A percentile compares a stretch with the other conserved stretches of the same genome.
These are phyloP conservation scores for Drosera capensis DNA, from an alignment of 148 eudicot species.

Conservation along the genomic window DNA sequence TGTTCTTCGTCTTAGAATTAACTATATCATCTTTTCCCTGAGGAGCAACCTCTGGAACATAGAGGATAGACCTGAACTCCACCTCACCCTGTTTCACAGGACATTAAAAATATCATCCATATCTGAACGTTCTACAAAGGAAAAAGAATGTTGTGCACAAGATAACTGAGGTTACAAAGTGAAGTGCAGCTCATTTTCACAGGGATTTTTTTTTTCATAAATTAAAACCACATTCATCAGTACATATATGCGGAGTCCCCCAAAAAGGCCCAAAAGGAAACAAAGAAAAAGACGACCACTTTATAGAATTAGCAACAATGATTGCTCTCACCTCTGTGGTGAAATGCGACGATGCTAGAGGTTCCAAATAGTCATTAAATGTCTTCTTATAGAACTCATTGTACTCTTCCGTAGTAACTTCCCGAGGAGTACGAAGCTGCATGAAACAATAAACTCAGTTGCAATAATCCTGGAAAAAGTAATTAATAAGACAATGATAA, in stretches of 20 bases:
- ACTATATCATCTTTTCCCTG: constrained; percentile 64
- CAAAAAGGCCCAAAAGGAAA: background rate
- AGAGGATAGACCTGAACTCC: constrained; percentile 80
- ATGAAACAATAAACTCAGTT: constrained; percentile 1
- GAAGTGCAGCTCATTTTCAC: too few species aligned
- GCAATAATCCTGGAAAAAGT: background rate
- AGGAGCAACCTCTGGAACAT: constrained; percentile 69
- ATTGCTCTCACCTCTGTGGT: constrained; percentile 66
- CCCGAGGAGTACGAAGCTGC: constrained; percentile 92
- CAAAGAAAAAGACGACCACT: background rate
- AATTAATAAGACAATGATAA: background rate
- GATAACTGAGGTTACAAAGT: too few species aligned
- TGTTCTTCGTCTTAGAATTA: constrained; percentile 80
- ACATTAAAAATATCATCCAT: too few species aligned
- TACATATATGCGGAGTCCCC: background rate
- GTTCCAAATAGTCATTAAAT: constrained; percentile 80
- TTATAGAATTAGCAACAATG: background rate
- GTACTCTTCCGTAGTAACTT: constrained; percentile 80
- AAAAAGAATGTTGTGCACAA: too few species aligned
- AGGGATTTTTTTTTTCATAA: too few species aligned
- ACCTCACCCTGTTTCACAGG: constrained; percentile 99
- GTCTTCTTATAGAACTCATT: constrained; percentile 85
- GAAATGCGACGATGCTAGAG: constrained; percentile 91
- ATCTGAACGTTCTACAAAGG: too few species aligned
- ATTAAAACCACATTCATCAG: background rate